phyloP scores from a whole-genome alignment of 2,329 filamentous ascomycete genomes.

The Chrysoporthe puriensis region DNA sequence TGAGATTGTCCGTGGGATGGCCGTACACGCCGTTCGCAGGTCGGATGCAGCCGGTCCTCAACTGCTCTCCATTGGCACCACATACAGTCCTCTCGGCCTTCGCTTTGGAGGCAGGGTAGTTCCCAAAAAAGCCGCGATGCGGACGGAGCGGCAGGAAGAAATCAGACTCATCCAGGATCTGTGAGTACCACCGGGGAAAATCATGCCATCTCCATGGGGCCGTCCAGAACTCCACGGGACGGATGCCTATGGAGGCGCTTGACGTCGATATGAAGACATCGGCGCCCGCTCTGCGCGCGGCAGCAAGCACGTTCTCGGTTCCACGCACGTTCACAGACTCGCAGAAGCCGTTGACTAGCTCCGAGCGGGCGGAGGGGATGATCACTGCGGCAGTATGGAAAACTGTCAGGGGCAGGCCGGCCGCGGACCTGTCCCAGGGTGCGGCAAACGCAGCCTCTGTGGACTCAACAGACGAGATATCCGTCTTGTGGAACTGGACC shows the following conservation, averaged over 20 bases:
- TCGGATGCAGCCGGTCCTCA: constrained; percentile 56
- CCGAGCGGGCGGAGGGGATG: constrained; percentile 46
- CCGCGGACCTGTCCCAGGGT: constrained; percentile 48
- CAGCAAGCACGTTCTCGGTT: constrained; percentile 47
- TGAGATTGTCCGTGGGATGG: constrained; percentile 50
- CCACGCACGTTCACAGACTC: constrained; percentile 52
- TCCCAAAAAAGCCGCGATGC: constrained; percentile 46
- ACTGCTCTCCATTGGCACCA: constrained; percentile 39
- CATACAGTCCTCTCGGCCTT: constrained; percentile 50
- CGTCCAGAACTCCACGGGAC: constrained; percentile 42
- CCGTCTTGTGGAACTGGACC: constrained; percentile 50
- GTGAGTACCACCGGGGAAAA: constrained; percentile 43
- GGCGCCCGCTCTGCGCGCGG: constrained; percentile 46
- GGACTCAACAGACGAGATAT: constrained; percentile 52
- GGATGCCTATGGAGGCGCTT: constrained; percentile 48
- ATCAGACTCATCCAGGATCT: constrained; percentile 47
- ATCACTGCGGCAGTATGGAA: constrained; percentile 59
- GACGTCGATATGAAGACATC: constrained; percentile 52
- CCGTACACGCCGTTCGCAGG: constrained; percentile 59
- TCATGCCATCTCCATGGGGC: constrained; percentile 44
- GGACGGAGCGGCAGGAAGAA: constrained; percentile 41
- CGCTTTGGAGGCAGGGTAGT: constrained; percentile 53
- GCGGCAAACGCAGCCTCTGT: constrained; percentile 50
- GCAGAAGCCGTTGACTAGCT: constrained; percentile 43
- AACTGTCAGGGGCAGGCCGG: constrained; percentile 54